Evolutionary conservation across 139 green algal genomes (phyloP).

Genomic region (Cymbomonas tetramitiformis): DNA sequence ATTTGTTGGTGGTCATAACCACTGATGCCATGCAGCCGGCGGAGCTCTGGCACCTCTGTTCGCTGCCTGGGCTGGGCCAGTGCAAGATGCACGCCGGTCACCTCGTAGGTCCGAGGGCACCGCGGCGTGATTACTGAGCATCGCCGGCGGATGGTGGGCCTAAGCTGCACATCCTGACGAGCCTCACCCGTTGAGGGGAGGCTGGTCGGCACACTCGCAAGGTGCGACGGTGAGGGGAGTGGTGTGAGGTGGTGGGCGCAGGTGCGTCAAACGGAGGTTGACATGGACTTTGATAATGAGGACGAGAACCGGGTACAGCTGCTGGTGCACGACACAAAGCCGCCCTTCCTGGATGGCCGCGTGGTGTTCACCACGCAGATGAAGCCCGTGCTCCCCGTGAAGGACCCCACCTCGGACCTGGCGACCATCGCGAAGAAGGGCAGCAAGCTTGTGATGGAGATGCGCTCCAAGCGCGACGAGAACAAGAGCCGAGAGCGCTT

Average conservation of each 20-base stretch:
- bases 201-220: no score
- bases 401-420: constrained; percentile 89
- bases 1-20: no score
- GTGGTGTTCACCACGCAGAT: constrained; percentile 67
- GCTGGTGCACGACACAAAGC: constrained; percentile 90
- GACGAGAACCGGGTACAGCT: constrained; percentile 68
- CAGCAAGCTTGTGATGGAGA: constrained; percentile 42
- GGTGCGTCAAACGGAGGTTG: constrained; percentile 35
- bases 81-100: no score
- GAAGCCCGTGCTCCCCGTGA: constrained; percentile 75
- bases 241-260: no score
- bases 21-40: neutral
- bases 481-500: constrained; percentile 77
- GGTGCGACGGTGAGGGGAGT: no score
- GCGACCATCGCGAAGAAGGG: constrained; percentile 74
- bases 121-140: no score
- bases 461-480: constrained; percentile 78
- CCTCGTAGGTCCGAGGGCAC: no score
- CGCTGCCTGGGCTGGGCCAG: no score
- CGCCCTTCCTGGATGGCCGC: constrained; percentile 86
- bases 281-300: constrained; percentile 68
- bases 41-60: no score
- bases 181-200: no score
- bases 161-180: no score
- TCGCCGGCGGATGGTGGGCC: no score